Evolutionary conservation across 2,329 filamentous ascomycete species (phyloP), one percentile per base, ranked within the genome.

Genomic region (Penicillium sp.): DNA sequence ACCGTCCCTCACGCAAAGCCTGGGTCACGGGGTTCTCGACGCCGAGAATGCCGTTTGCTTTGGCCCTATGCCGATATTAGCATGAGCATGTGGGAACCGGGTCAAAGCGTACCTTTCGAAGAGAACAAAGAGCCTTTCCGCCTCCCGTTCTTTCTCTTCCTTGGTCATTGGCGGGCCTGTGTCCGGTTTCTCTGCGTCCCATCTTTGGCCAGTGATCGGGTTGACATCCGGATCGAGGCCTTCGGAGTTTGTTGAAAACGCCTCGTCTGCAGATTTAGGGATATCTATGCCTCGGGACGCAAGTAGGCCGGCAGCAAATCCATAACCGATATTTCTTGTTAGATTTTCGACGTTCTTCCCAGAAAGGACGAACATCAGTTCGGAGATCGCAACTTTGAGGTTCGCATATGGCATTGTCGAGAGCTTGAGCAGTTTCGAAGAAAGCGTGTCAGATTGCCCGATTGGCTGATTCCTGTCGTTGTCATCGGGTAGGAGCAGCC

Each of bases 241-340:
- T 21, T 68, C 62, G 6, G 67, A 21, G 21, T 70, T 72, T 5
- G 70, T 75, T 41, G 81, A 82, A 70, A 80, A 83, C 7, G 84
- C 82, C 68, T 89, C 85, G 9, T 87, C 79, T 1, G 88, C 86
- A 58, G 84, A 88, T 62, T 88, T 83, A 0, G 93, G 92, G 23
- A 97, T 82, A 0, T 89, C 84, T 13, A 98, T 88, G 59, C 95
- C 91, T 65, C 94, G 91, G 65, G 91, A 90, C 79, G 93, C 90
- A 17, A 99, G 81, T 73, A 95, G 97, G 0, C 95, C 95, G 0
- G 93, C 91, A 0, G 95, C 95, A 72, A 91, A 97, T 0, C 95
- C 95, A 73, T 97, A 99, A 0, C 95, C 95, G 13, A 99, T 91
- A 68, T 97, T 97, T 56, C 91, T 85, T 0, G 98, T 91, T 71